Conservation (phyloP, 2,329 filamentous ascomycete species). For the Fusarium sp. region DNA sequence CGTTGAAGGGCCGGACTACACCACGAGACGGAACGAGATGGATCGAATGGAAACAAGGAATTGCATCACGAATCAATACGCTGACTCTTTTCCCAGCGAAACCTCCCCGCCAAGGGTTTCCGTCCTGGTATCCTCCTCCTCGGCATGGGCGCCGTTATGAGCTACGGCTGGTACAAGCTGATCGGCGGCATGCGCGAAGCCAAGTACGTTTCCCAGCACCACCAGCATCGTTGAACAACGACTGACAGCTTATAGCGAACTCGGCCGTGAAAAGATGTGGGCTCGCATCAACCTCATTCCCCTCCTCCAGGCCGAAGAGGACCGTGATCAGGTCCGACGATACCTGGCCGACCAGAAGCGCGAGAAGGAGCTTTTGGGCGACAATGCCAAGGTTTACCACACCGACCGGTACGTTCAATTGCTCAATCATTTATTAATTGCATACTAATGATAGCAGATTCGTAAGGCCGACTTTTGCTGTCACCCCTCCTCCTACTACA, state of each 20-base stretch:
- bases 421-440: no score
- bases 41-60: neutral
- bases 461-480: constrained; percentile 82
- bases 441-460: constrained; percentile 65
- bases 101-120: constrained; percentile 92
- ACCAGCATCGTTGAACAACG: neutral
- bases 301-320: constrained; percentile 93
- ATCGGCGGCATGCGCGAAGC: constrained; percentile 87
- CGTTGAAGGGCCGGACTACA: neutral
- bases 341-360: constrained; percentile 87
- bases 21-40: neutral
- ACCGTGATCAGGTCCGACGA: constrained; percentile 91
- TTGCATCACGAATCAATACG: neutral
- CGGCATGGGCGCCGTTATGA: constrained; percentile 81
- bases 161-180: constrained; percentile 90
- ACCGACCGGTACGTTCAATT: constrained; percentile 76
- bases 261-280: constrained; percentile 98
- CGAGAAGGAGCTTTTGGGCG: constrained; percentile 90
- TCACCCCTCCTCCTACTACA: constrained; percentile 74
- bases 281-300: constrained; percentile 94
- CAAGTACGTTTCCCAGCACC: constrained; percentile 71
- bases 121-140: constrained; percentile 82
- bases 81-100: constrained; percentile 72
- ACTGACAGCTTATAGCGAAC: constrained; percentile 71
- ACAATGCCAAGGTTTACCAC: constrained; percentile 87